A percentile compares a stretch with the other conserved stretches of the same genome.
These are phyloP conservation scores for Orbilia quercus DNA, from an alignment of 2,329 filamentous ascomycete genomes.

Conservation along the genomic window DNA sequence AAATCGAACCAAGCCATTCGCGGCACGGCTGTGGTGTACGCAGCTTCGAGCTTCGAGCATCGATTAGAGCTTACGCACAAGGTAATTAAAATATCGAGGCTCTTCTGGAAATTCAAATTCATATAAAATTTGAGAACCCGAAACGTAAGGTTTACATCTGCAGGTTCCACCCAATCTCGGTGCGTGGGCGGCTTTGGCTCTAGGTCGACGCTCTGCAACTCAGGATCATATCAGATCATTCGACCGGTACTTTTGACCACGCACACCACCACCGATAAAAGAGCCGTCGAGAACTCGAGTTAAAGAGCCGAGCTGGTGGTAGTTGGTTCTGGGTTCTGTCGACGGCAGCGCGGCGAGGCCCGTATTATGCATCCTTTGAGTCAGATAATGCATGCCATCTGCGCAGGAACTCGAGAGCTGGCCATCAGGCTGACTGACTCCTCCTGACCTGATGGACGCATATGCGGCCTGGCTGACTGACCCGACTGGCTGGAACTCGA, in stretches of 20 bases:
- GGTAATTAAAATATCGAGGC: not conserved
- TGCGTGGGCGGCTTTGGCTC: not conserved
- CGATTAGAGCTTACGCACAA: too few relatives aligned
- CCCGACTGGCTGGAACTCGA: constrained; percentile 50
- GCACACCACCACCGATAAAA: not conserved
- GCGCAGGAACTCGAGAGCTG: constrained; percentile 8
- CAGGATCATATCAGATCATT: constrained; percentile 15
- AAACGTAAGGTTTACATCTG: not conserved
- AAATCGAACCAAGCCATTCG: not conserved
- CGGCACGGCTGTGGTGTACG: too few relatives aligned
- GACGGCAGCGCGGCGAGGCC: constrained; percentile 12
- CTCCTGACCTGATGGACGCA: constrained; percentile 34
- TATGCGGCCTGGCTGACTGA: constrained; percentile 39
- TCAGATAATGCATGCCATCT: constrained; percentile 27
- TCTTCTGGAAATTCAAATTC: not conserved
- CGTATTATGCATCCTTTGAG: constrained; percentile 41
- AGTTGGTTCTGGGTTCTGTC: too few relatives aligned
- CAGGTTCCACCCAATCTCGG: not conserved
- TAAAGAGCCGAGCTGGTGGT: too few relatives aligned
- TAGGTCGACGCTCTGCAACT: not conserved
- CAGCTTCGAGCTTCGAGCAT: too few relatives aligned
- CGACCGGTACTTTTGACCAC: not conserved
- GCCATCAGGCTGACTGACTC: constrained; percentile 45
- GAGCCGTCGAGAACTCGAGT: not conserved
- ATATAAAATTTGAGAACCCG: not conserved